Conservation (phyloP, 768 basidiomycete genomes). For the Boletus rufocinnamomeus region DNA sequence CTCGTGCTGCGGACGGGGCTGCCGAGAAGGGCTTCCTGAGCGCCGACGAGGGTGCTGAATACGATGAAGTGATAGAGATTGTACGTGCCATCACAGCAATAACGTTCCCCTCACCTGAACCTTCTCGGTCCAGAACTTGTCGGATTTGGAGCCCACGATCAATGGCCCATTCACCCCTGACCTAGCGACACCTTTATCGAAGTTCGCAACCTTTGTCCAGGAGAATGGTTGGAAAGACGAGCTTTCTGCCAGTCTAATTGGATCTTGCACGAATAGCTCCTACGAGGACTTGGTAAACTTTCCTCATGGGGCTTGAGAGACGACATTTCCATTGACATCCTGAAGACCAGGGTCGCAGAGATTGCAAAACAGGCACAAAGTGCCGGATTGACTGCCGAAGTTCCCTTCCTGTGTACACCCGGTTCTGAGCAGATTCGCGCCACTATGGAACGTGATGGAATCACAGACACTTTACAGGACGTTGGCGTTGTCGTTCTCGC, state of each 20-base stretch:
- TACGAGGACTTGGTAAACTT: slow-evolving; percentile 86
- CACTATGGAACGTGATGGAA: slow-evolving; percentile 92
- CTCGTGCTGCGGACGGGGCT: slow-evolving; percentile 83
- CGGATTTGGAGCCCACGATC: slow-evolving; percentile 85
- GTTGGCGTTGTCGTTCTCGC: slow-evolving; percentile 95
- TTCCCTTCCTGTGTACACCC: slow-evolving; percentile 86
- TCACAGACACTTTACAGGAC: slow-evolving; percentile 77
- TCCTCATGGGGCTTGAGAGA: neutral
- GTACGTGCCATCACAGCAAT: slow-evolving; percentile 45
- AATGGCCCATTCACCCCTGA: slow-evolving; percentile 99
- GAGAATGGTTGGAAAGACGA: slow-evolving; percentile 94
- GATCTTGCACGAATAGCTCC: slow-evolving; percentile 99
- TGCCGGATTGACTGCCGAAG: slow-evolving; percentile 79
- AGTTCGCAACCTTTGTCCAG: slow-evolving; percentile 77
- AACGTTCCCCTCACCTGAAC: neutral
- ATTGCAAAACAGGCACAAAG: slow-evolving; percentile 86
- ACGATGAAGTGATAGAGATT: slow-evolving; percentile 93
- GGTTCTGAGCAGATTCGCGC: slow-evolving; percentile 97
- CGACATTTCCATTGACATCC: slow-evolving; percentile 5
- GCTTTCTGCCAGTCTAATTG: slow-evolving; percentile 88
- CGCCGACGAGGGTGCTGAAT: slow-evolving; percentile 87
- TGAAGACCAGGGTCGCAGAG: slow-evolving; percentile 86
- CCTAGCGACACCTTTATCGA: slow-evolving; percentile 89
- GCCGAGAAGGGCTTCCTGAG: slow-evolving; percentile 73
- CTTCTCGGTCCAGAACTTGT: slow-evolving; percentile 63